Evolutionary conservation across 2,329 filamentous ascomycete species (phyloP), one percentile per base, ranked within the genome.

Genomic region (Pleomassaria siparia): DNA sequence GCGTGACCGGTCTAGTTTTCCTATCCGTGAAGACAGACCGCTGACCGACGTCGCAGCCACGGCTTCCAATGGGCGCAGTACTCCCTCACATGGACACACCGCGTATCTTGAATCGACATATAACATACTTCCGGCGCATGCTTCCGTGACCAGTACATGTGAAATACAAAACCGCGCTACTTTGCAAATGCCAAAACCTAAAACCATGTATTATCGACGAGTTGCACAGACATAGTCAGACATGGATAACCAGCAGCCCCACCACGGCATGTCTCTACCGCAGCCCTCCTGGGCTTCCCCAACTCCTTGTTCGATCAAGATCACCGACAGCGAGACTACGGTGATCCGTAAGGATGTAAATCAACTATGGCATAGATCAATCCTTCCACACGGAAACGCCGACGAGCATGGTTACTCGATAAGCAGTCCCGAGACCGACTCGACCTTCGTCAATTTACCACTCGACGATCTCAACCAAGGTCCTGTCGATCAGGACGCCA

Each of bases 401-500:
- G 26, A 18, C n/a, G 25, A 18, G 15, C 32, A 15, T 18, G 32
- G 25, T 28, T 7, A 26, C 13, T 29, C 16, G 32, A 18, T 12
- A n/a, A n/a, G n/a, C n/a, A n/a, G n/a, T 16, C 32, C 4, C 25
- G 26, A 41, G 9, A 41, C 25, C 4, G 20, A 16, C 13, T 7
- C 10, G 7, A 37, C 43, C 8, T 26, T 35, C 25, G 41, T 33
- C 6, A 29, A 44, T 3, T 22, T 45, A 13, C 22, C 11, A 13
- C 43, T 44, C 16, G 21, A 37, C 28, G 32, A 39, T 16, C 8
- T 29, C 7, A 18, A 11, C 18, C 18, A 16, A 7, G 16, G 4
- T 5, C n/a, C 5, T 18, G 25, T 7, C 8, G 16, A 35, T 9
- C 18, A 18, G 15, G 73, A 79, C 53, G 71, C 74, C 2, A 76